Evolutionary conservation across 352 stramenopile genomes (phyloP).

Genomic region (Phytophthora melonis): DNA sequence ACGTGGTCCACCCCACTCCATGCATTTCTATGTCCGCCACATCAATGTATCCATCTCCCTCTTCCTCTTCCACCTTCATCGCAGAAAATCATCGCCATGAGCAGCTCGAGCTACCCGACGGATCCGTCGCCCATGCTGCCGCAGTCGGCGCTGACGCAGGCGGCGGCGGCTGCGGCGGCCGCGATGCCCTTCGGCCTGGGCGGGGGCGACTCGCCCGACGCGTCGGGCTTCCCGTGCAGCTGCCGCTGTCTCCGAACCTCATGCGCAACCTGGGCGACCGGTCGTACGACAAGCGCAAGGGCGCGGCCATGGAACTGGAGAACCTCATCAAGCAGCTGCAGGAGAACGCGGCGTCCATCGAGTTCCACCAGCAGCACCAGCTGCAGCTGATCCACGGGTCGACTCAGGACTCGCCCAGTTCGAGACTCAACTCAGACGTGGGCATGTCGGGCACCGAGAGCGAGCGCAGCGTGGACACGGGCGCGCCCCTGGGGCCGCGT

Average conservation of each 20-base stretch:
- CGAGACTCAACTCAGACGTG: conserved; percentile 20
- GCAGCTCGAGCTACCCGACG: conserved; percentile 30
- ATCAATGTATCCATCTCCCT: not conserved
- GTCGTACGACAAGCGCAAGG: conserved; percentile 99
- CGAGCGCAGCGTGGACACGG: conserved; percentile 31
- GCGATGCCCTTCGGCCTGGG: conserved; percentile 59
- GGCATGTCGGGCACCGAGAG: conserved; percentile 30
- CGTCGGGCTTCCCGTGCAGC: conserved; percentile 54
- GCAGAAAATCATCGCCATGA: conserved; percentile 29
- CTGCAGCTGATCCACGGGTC: conserved; percentile 29
- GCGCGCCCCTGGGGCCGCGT: not conserved
- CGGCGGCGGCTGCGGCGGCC: conserved; percentile 44
- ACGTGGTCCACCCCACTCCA: not conserved
- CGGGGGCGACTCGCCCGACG: conserved; percentile 37
- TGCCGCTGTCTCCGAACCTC: conserved; percentile 79
- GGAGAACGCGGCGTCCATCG: conserved; percentile 90
- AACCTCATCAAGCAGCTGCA: conserved; percentile 98
- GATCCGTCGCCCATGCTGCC: conserved; percentile 57
- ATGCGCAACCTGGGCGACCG: conserved; percentile 96
- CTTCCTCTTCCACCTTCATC: not conserved
- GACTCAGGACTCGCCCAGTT: conserved; percentile 12
- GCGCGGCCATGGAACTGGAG: conserved; percentile 98
- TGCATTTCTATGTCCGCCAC: not conserved
- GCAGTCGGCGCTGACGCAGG: conserved; percentile 67
- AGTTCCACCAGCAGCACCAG: conserved; percentile 74